Evolutionary conservation across 1,284 basidiomycete genomes (phyloP), one percentile per base, ranked within the genome.

Genomic region (Ceraceosorus bombacis): DNA sequence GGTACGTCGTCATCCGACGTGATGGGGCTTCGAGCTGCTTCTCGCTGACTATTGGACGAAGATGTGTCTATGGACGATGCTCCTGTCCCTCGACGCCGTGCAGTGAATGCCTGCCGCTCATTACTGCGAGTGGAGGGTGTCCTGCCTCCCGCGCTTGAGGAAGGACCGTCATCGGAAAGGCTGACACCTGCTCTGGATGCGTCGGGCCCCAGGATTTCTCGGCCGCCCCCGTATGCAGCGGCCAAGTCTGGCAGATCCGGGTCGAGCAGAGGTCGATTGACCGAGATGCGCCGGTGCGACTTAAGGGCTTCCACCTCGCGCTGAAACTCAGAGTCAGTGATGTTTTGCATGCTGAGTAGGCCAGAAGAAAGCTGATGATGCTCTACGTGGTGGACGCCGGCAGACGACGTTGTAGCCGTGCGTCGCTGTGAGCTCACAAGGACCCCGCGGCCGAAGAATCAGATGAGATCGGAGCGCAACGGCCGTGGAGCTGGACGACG

Each of bases 251-350:
- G 74, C 17, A 77, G 68, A 58, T 77, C 75, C 0, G 74, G 74
- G 55, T 77, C 75, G 48, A 76, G 60, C n/a, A 73, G 58, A 36
- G 70, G 67, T 37, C 71, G 62, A 38, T 74, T 73, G 55, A 72
- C 70, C 1, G 74, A 76, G 27, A 68, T 66, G 39, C 75, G 62
- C 46, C 75, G 66, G 60, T 73, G 72, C 9, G 71, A 68, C 43
- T 74, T 74, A 58, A 77, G 71, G 51, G 69, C 72, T 55, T 74
- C 72, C 7, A 77, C 74, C 56, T 77, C 75, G 46, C 74, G 67
- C 36, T 69, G 63, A 37, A 77, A 64, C 61, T 77, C 75, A 41
- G 65, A 66, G 54, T 72, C 70, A 41, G 71, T 61, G 54, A 61
- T 61, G 15, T 61, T 60, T 40, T 60, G 59, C 59, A 61, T 62